Evolutionary conservation across 2,329 filamentous ascomycete species (phyloP), one percentile per base, ranked within the genome.

Genomic region (Diaporthe eres): DNA sequence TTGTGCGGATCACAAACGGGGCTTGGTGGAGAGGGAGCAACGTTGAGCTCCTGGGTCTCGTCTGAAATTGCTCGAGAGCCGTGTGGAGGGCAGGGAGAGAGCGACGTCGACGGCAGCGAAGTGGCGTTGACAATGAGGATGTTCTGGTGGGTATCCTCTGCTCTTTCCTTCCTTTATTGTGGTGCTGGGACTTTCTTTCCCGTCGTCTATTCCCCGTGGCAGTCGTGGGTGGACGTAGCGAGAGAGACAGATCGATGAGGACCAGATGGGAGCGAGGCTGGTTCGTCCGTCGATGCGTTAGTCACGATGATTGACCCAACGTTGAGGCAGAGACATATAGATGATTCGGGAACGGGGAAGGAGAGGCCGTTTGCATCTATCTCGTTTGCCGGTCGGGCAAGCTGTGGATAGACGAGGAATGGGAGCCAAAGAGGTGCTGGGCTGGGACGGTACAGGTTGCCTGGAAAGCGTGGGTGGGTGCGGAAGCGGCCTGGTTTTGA

Each of bases 401-500:
- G 17, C 3, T 70, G 49, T 55, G 34, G 65, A 65, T 71, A 74
- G 55, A 49, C 37, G 65, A 75, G 72, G 72, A 76, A 75, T 61
- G 55, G 25, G 74, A 74, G 57, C 71, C 49, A 70, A 67, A 73
- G 58, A 73, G n/a, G 25, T 42, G 49, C 53, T 67, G 68, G 58
- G 74, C 44, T 57, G 60, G 55, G 22, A 49, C 28, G 63, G 51
- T 55, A 44, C 13, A 28, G 28, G 58, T 74, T 74, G 67, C 72
- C 51, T 60, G 67, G 58, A 68, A 19, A 34, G 39, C 58, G 63
- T 74, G 74, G 74, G 74, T 75, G 76, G 47, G 74, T 77, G 73
- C 76, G 76, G 76, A 74, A 77, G 63, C 61, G 42, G 70, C 63
- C 74, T 61, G 76, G 63, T 77, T 75, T 77, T 75, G 70, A 75